Evolutionary conservation across 2,329 filamentous ascomycete species (phyloP).

Genomic region (Atkinsonella texensis): DNA sequence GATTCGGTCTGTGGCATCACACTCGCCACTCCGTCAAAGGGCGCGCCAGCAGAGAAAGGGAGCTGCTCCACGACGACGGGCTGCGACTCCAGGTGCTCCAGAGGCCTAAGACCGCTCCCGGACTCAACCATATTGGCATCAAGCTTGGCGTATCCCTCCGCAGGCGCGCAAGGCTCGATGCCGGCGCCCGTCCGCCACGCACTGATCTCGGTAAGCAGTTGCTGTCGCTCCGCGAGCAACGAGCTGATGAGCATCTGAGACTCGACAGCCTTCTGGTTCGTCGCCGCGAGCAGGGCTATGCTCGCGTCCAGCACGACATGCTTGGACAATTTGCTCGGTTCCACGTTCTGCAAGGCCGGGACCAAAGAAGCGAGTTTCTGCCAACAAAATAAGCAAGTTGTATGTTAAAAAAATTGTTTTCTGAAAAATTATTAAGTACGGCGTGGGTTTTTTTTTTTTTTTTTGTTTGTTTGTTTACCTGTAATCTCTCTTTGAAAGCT

Average conservation of each 20-base stretch:
- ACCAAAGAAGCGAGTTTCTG: constrained; percentile 24
- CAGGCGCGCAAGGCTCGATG: background rate
- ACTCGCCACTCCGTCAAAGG: too few relatives aligned
- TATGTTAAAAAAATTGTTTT: too few relatives aligned
- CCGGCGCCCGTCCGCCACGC: constrained; percentile 10
- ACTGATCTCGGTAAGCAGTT: constrained; percentile 18
- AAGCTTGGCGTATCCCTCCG: background rate
- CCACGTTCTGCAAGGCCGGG: constrained; percentile 20
- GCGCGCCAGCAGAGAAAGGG: too few relatives aligned
- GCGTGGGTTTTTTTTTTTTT: constrained; percentile 5
- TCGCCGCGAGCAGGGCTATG: constrained; percentile 10
- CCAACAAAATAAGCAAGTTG: too few relatives aligned
- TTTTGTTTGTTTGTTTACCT: too few relatives aligned
- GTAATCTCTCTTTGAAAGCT: constrained; percentile 26
- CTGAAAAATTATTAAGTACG: too few relatives aligned
- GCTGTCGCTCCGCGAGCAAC: constrained; percentile 16
- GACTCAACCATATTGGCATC: background rate
- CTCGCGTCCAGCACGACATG: constrained; percentile 26
- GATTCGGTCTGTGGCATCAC: too few relatives aligned
- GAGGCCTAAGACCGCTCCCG: too few relatives aligned
- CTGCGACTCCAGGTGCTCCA: too few relatives aligned
- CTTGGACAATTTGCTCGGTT: constrained; percentile 26
- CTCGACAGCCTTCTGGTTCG: constrained; percentile 11
- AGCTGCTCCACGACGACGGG: too few relatives aligned
- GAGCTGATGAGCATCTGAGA: constrained; percentile 8